Conservation (phyloP, 352 stramenopile genomes). For the Blastocystis sp. region DNA sequence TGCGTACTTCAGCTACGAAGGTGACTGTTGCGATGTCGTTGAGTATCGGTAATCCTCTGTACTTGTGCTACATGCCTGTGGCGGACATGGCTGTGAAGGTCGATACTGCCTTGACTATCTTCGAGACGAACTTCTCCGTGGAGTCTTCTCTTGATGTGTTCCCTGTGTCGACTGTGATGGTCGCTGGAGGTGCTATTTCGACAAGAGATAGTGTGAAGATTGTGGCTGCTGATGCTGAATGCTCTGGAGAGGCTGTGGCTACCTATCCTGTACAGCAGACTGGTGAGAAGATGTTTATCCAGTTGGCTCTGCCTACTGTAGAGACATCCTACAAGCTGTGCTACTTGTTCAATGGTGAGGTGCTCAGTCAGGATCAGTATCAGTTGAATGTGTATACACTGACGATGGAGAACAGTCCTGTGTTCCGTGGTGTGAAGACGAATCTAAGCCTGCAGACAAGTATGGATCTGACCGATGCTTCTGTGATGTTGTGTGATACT, state of each 20-base stretch:
- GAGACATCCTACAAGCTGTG: slow-evolving; percentile 18
- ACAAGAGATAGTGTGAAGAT: slow-evolving; percentile 20
- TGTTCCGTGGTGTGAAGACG: slow-evolving; percentile 17
- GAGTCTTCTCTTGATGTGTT: slow-evolving; percentile 46
- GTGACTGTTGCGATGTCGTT: background rate
- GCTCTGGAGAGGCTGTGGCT: background rate
- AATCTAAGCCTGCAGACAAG: background rate
- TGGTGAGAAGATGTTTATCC: background rate
- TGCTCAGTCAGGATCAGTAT: slow-evolving; percentile 44
- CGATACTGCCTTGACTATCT: background rate
- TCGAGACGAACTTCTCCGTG: slow-evolving; percentile 31
- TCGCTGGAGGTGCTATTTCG: slow-evolving; percentile 5
- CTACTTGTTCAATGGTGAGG: slow-evolving; percentile 64
- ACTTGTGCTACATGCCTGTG: slow-evolving; percentile 2
- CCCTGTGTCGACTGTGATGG: slow-evolving; percentile 8
- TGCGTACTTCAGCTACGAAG: background rate
- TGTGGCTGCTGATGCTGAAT: background rate
- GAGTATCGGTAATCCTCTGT: background rate
- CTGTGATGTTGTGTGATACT: background rate
- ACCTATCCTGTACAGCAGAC: slow-evolving; percentile 11
- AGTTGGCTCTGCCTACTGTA: background rate
- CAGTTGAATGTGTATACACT: slow-evolving; percentile 2
- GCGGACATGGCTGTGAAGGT: background rate
- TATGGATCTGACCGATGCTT: background rate
- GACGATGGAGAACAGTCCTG: background rate